Base-by-base conservation (phyloP, 169 alveolate genomes). In the Cryptosporidium xiaoi region DNA sequence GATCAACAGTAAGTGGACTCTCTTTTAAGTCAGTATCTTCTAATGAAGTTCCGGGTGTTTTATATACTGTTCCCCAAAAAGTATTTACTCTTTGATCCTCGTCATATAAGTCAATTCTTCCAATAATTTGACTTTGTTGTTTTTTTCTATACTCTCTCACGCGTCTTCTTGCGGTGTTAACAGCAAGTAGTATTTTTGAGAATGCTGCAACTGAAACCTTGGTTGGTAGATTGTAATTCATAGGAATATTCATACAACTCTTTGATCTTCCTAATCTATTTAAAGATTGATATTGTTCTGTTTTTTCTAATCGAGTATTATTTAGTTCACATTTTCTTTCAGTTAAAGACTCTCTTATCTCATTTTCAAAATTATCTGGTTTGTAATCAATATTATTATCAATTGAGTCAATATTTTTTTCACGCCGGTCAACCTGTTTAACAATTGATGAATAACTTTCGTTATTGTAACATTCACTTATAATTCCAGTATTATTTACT, bases 131-230 rank as follows among this genome's bases (percentile, higher is more conserved):
- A 12, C 12, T 51, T 24, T 69, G 66, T 68, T 68, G 83, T 13
- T 69, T 69, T 29, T 69, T 60, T 36, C 87, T 56, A 60, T 77
- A 77, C 40, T 77, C 87, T 77, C 87, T 77, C 64, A 77, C 87
- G 29, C 87, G 71, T 46, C 87, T 31, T 44, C 87, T 77, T 13
- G 87, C 87, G 18, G 77, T 77, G 53, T 77, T 77, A 20, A 77
- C 87, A 24, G 87, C 87, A 34, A 62, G 1, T 18, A 56, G 50
- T n/a, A 77, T 77, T 62, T 77, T 62, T 20, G 87, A 77, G 13
- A 62, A 31, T 33, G 87, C 53, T 24, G 69, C 5, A 15, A 66
- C 20, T 12, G 53, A 66, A 46, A 18, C 44, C 20, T 66, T 3
- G 8, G 31, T 66, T 36, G 29, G 29, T 53, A 53, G 0, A n/a